Base-by-base conservation (phyloP, 768 basidiomycete species). In the Leucogyrophana mollusca region DNA sequence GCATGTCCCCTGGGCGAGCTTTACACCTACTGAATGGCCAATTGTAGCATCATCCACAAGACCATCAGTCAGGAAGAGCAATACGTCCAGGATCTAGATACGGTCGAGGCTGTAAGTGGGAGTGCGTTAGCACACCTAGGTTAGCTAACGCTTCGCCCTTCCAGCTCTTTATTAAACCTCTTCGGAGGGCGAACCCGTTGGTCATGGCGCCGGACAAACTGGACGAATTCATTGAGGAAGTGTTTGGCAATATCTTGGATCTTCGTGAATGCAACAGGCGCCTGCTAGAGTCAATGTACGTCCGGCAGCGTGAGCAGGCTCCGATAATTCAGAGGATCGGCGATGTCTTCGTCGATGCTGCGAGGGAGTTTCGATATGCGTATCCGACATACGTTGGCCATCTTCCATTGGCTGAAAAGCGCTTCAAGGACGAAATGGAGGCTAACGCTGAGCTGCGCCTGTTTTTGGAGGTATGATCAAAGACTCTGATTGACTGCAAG, bases 351-450 rank as follows among this genome's bases (percentile, higher is more conserved):
- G 72, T 96, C 32, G 80, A 85, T 21, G 86, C 88, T 5, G 94
- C 93, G 1, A 80, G 88, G 4, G 89, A 94, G 56, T 96, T 96
- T 70, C 78, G 90, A 34, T 72, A 83, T 27, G 84, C 86, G 2
- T 98, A 98, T 60, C 90, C 92, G 2, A 77, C 77, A 5, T 96
- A 94, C 56, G 78, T 91, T 25, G 90, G 89, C 1, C 85, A 89
- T 63, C 76, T 92, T 35, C 92, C 91, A 1, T 67, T 85, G 6
- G 93, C 91, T 1, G 93, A 94, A 67, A 89, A 87, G 68, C 70
- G 87, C 47, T 68, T 97, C 60, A 90, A 89, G 60, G 89, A 94
- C 22, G 95, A 96, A 70, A 67, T 82, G 24, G 90, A 93, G 37
- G 70, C 65, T 24, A 97, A 96, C 60, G 71, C 83, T 1, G 82